Conservation (phyloP, 495 filamentous ascomycete species). For the Lasiosphaeris hirsuta region DNA sequence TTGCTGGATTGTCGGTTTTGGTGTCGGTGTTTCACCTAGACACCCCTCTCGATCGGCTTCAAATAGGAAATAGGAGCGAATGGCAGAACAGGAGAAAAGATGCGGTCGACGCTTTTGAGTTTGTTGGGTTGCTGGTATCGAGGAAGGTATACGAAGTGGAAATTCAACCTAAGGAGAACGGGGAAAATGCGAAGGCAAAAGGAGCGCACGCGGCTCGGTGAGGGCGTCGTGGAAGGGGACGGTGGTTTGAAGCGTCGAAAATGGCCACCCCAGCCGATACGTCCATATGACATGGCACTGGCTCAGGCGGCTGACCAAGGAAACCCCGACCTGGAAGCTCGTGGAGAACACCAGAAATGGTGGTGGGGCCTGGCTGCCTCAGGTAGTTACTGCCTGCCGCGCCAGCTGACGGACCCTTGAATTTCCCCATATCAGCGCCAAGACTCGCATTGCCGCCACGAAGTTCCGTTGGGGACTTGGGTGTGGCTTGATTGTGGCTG, state of each 20-base stretch:
- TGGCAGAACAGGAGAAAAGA: background rate
- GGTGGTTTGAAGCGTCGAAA: too few relatives aligned
- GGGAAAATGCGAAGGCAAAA: background rate
- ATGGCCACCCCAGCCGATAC: too few relatives aligned
- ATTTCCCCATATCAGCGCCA: too few relatives aligned
- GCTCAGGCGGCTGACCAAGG: background rate
- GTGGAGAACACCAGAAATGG: background rate
- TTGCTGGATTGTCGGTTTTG: background rate
- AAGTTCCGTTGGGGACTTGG: background rate
- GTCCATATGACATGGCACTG: background rate
- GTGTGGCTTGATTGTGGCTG: too few relatives aligned
- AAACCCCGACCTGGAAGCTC: background rate
- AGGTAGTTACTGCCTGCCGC: too few relatives aligned
- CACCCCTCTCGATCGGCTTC: slow-evolving; percentile 1
- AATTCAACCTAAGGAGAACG: background rate
- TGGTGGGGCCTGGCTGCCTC: background rate
- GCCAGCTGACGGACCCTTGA: background rate
- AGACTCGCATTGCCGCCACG: background rate
- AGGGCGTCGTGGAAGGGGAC: too few relatives aligned
- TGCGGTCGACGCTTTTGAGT: background rate
- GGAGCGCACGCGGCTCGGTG: too few relatives aligned
- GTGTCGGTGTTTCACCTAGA: background rate
- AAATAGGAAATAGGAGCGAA: background rate
- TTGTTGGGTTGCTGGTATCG: background rate
- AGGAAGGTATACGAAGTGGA: background rate